Conservation (phyloP, 2,329 filamentous ascomycete genomes). For the Penicillium verrucosum region DNA sequence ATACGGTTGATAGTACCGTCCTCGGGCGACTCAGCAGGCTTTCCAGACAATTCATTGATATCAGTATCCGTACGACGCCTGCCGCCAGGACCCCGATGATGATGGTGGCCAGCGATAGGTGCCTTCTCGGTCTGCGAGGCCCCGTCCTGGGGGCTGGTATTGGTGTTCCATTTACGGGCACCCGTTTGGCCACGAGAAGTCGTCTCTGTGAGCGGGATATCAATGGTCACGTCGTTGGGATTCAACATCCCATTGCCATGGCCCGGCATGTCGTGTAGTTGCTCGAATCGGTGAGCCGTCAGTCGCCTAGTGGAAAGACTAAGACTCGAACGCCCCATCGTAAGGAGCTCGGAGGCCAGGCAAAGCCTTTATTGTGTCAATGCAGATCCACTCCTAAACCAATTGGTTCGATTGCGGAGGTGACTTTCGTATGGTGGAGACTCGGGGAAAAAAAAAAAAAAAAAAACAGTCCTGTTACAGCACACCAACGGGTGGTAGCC, state of each 20-base stretch:
- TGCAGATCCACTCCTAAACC: background rate
- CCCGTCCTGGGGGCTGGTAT: constrained; percentile 29
- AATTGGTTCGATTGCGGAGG: background rate
- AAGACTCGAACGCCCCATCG: constrained; percentile 38
- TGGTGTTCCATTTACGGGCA: constrained; percentile 39
- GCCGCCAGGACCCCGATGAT: constrained; percentile 27
- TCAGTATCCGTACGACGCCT: constrained; percentile 29
- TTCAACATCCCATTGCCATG: constrained; percentile 41
- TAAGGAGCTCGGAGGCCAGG: constrained; percentile 1
- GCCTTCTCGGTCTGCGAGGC: constrained; percentile 30
- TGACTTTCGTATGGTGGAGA: constrained; percentile 2
- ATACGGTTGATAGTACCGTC: constrained; percentile 57
- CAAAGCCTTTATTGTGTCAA: constrained; percentile 6
- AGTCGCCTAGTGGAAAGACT: constrained; percentile 42
- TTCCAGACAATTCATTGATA: constrained; percentile 32
- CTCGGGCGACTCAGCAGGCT: constrained; percentile 41
- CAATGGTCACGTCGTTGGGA: constrained; percentile 55
- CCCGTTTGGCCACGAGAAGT: constrained; percentile 48
- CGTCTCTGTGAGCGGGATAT: constrained; percentile 60
- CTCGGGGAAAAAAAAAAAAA: constrained; percentile 8
- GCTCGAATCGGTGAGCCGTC: constrained; percentile 46
- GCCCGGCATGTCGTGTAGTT: constrained; percentile 34
- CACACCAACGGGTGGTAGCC: background rate
- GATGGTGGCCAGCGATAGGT: constrained; percentile 18
- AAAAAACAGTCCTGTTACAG: constrained; percentile 4